Evolutionary conservation across 2,329 filamentous ascomycete genomes (phyloP).

Genomic region (Biscogniauxia sp.): DNA sequence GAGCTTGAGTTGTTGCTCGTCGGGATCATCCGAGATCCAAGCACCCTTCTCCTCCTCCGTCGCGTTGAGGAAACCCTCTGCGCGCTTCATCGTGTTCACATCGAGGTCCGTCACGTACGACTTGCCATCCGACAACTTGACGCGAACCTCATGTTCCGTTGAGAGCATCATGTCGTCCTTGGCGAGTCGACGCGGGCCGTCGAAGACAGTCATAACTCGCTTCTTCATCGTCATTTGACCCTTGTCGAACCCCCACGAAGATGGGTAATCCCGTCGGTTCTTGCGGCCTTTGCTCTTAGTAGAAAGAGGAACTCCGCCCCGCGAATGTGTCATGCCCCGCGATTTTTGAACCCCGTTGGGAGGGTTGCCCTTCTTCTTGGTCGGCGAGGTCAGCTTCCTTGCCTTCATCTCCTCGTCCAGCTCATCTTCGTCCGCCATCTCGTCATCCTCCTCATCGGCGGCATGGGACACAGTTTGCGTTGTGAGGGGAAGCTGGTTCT

Average conservation of each 20-base stretch:
- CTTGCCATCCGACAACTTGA: slow-evolving; percentile 72
- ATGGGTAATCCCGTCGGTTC: slow-evolving; percentile 89
- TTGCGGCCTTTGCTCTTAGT: slow-evolving; percentile 69
- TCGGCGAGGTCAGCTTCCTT: slow-evolving; percentile 49
- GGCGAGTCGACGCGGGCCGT: slow-evolving; percentile 81
- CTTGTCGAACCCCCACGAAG: slow-evolving; percentile 87
- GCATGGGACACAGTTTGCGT: slow-evolving; percentile 37
- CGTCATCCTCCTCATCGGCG: slow-evolving; percentile 54
- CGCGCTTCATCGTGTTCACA: slow-evolving; percentile 81
- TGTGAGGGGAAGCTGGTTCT: slow-evolving; percentile 55
- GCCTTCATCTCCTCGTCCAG: slow-evolving; percentile 57
- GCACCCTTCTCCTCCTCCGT: slow-evolving; percentile 84
- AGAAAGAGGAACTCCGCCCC: slow-evolving; percentile 62
- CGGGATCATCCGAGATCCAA: slow-evolving; percentile 74
- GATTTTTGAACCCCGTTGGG: slow-evolving; percentile 62
- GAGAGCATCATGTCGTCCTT: slow-evolving; percentile 99
- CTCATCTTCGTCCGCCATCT: slow-evolving; percentile 58
- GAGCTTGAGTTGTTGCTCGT: slow-evolving; percentile 57
- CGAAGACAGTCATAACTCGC: slow-evolving; percentile 89
- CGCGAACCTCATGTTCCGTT: slow-evolving; percentile 88
- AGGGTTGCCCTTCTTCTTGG: slow-evolving; percentile 58
- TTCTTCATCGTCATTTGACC: slow-evolving; percentile 99
- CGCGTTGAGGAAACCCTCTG: slow-evolving; percentile 77
- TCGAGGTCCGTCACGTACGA: slow-evolving; percentile 91
- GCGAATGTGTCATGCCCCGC: slow-evolving; percentile 74